Conservation (phyloP, 2,329 filamentous ascomycete genomes). For the Epichloe sylvatica region DNA sequence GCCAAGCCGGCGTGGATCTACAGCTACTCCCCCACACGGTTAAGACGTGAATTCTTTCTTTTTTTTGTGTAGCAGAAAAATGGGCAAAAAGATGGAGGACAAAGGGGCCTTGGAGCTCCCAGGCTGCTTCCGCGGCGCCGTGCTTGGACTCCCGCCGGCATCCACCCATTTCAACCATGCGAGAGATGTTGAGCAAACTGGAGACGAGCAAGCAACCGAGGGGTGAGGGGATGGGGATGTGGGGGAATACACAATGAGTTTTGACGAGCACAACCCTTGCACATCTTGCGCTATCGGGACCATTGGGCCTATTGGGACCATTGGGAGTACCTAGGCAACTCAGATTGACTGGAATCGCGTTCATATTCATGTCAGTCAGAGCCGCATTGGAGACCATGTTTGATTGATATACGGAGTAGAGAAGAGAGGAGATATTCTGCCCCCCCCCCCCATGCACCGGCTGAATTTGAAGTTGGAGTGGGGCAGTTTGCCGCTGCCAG, state of each 20-base stretch:
- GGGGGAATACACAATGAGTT: conserved; percentile 1
- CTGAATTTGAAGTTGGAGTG: neutral
- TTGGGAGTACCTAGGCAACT: neutral
- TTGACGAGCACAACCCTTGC: conserved; percentile 2
- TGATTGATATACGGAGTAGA: neutral
- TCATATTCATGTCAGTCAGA: neutral
- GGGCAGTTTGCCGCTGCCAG: neutral
- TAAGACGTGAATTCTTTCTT: neutral
- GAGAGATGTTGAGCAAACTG: neutral
- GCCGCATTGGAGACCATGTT: neutral
- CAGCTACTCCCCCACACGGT: conserved; percentile 4
- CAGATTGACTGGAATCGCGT: too few relatives aligned
- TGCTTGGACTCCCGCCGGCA: conserved; percentile 12
- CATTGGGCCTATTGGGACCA: neutral
- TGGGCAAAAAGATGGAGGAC: conserved; percentile 1
- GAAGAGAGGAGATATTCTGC: neutral
- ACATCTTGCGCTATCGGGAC: neutral
- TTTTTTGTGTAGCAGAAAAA: neutral
- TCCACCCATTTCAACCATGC: conserved; percentile 7
- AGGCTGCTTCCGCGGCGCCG: conserved; percentile 13
- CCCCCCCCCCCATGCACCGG: neutral
- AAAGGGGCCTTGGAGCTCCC: neutral
- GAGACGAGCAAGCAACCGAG: neutral
- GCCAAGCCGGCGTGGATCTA: conserved; percentile 3
- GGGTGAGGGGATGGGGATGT: neutral